A percentile compares a stretch with the other conserved stretches of the same genome.
phyloP scores from a whole-genome alignment of 2,329 filamentous ascomycete genomes.

The Trichoderma aggressivum region DNA sequence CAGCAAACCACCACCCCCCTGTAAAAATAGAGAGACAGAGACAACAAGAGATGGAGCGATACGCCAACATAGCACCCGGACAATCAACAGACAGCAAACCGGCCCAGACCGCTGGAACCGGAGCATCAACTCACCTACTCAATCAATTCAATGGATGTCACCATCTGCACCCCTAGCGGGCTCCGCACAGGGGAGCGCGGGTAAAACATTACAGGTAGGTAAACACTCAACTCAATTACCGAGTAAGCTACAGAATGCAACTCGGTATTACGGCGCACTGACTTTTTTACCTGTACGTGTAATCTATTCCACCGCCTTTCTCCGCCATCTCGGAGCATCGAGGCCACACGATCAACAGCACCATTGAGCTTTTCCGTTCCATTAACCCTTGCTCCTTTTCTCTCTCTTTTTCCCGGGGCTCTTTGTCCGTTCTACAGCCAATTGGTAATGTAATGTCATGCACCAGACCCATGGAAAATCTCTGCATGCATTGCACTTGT shows the following conservation, averaged over 20 bases:
- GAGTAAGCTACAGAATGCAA: background rate
- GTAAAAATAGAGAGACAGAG: background rate
- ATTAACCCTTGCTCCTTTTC: background rate
- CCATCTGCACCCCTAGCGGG: background rate
- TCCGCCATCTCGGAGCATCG: background rate
- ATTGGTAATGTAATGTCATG: background rate
- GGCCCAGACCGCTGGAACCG: background rate
- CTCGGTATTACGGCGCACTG: background rate
- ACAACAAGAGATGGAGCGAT: background rate
- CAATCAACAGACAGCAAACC: background rate
- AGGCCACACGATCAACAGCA: background rate
- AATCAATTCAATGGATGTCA: background rate
- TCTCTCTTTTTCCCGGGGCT: background rate
- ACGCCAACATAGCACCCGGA: background rate
- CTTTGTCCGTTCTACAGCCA: background rate
- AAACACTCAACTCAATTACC: background rate
- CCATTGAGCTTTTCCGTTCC: background rate
- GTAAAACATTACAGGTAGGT: background rate
- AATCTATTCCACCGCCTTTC: slow-evolving; percentile 7
- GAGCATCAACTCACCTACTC: background rate
- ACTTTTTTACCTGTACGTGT: too few relatives aligned
- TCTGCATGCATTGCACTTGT: background rate
- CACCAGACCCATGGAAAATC: background rate
- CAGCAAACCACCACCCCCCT: background rate
- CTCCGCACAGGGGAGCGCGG: background rate